Evolutionary conservation across 176 grass and related monocot genomes (phyloP).

Genomic region (Chloris gayana): DNA sequence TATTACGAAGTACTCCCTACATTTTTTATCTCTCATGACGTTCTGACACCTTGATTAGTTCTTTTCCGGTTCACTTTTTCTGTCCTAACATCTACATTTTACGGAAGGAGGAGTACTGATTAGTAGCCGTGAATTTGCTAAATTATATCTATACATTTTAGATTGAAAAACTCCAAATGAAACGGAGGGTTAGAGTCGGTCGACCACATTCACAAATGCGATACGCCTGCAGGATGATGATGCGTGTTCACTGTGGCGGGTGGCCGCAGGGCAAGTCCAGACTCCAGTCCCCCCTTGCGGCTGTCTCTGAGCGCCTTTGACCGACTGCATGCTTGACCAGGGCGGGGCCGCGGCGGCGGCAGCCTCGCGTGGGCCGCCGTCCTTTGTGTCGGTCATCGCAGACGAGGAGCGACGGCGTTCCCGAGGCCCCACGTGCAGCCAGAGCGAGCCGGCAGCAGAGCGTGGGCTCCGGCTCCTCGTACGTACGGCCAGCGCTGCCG

Average conservation of each 20-base stretch:
- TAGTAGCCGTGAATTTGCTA: too few species aligned
- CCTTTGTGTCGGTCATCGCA: constrained; percentile 42
- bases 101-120: too few species aligned
- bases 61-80: too few species aligned
- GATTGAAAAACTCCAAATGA: too few species aligned
- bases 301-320: constrained; percentile 29
- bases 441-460: neutral
- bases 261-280: neutral
- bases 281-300: neutral
- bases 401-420: neutral
- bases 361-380: constrained; percentile 39
- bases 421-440: constrained; percentile 42
- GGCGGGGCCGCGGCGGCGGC: neutral
- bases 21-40: too few species aligned
- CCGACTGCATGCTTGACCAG: constrained; percentile 35
- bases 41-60: too few species aligned
- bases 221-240: neutral
- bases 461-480: constrained; percentile 41
- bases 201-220: neutral
- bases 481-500: constrained; percentile 11
- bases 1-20: too few species aligned
- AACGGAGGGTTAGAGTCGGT: too few species aligned
- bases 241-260: neutral
- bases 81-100: too few species aligned
- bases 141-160: too few species aligned